Evolutionary conservation across 1,139 yeast species (phyloP), one percentile per base, ranked within the genome.

Genomic region (Candida dubliniensis): DNA sequence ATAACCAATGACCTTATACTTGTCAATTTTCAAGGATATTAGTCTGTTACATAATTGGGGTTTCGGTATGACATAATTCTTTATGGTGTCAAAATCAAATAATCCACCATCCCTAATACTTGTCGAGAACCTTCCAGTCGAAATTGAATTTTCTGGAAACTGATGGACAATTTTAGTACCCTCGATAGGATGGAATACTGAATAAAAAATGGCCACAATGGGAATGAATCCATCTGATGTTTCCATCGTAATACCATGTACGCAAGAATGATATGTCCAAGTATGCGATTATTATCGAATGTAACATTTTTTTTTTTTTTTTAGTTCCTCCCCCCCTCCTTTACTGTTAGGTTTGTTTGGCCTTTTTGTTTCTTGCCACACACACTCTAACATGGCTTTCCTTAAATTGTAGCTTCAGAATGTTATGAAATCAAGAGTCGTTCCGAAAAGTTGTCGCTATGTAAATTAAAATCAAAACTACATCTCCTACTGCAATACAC

Each of bases 81-180:
- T 88, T 36, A 95, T 83, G 2, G 87, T 76, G 59, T 89, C 95
- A 63, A 95, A 93, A 56, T 87, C 84, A 58, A 91, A 82, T 30
- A 86, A 66, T 76, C 34, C 68, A 63, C 36, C 38, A 13, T 27
- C 14, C 2, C 30, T 35, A 3, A 18, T 18, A 5, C 23, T 18
- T 3, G 30, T 24, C 3, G 37, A 8, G 12, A n/a, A n/a, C 14
- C 32, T 10, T 7, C 32, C 24, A 18, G 55, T 45, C 12, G 62
- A 63, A 73, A 78, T 48, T 71, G 76, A 43, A 76, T 89, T 48
- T 76, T 76, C 46, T 1, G 99, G 99, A 1, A 89, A 96, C 59
- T 95, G 97, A 55, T 87, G 87, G 3, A 88, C 79, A n/a, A 93
- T 91, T 62, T 90, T 87, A 0, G 99, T 86, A 1, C 99, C 99